Evolutionary conservation across 768 basidiomycete genomes (phyloP).

Genomic region (Leccinum aurantiacum): DNA sequence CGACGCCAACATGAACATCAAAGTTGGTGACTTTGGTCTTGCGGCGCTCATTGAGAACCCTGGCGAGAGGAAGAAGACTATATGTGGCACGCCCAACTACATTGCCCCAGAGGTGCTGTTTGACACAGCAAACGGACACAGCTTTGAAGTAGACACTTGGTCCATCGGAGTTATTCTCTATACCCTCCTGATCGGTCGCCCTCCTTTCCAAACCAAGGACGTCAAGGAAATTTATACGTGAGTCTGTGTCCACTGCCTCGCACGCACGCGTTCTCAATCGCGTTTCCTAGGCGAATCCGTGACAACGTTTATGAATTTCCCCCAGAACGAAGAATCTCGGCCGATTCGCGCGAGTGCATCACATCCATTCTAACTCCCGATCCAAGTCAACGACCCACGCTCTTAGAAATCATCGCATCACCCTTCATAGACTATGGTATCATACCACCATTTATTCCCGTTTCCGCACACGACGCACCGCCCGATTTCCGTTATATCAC

Average conservation of each 20-base stretch:
- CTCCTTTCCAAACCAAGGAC: conserved; percentile 98
- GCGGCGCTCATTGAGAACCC: conserved; percentile 96
- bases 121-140: conserved; percentile 93
- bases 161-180: conserved; percentile 96
- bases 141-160: conserved; percentile 99
- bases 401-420: conserved; percentile 83
- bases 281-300: conserved; percentile 70
- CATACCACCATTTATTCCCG: conserved; percentile 79
- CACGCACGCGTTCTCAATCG: conserved; percentile 3
- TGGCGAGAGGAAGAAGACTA: conserved; percentile 98
- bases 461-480: conserved; percentile 68
- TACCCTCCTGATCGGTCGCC: conserved; percentile 90
- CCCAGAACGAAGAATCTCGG: conserved; percentile 65
- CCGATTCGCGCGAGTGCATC: conserved; percentile 75
- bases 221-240: conserved; percentile 95
- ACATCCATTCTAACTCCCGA: conserved; percentile 82
- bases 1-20: conserved; percentile 89
- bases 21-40: conserved; percentile 96
- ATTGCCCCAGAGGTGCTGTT: conserved; percentile 98
- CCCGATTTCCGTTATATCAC: conserved; percentile 78
- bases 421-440: conserved; percentile 80
- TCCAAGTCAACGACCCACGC: conserved; percentile 66
- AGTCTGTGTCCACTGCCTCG: conserved; percentile 23
- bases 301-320: conserved; percentile 95
- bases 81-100: conserved; percentile 98